These are phyloP conservation scores for Hermanozyma aechmeae DNA, from an alignment of 805 yeast species.

Conservation along the genomic window DNA sequence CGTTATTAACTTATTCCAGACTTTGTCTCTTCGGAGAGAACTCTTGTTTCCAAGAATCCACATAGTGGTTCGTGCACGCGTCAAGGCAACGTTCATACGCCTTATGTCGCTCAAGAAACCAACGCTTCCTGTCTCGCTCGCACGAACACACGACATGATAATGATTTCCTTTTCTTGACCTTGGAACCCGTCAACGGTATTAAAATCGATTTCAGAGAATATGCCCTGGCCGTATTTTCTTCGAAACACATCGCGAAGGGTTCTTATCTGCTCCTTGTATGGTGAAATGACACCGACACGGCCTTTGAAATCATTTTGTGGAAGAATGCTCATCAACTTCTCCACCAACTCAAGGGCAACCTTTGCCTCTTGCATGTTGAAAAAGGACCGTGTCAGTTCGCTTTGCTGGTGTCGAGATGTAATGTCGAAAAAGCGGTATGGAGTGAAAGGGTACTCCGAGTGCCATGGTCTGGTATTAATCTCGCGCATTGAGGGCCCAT, in stretches of 20 bases:
- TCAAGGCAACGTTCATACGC: constrained; percentile 94
- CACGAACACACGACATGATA: constrained; percentile 92
- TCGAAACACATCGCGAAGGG: constrained; percentile 48
- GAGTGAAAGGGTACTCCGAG: constrained; percentile 41
- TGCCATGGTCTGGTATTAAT: constrained; percentile 75
- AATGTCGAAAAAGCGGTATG: constrained; percentile 73
- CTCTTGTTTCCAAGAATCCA: constrained; percentile 83
- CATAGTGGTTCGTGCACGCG: constrained; percentile 84
- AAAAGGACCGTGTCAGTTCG: constrained; percentile 56
- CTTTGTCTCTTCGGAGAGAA: constrained; percentile 53
- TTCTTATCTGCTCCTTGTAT: constrained; percentile 75
- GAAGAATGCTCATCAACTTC: constrained; percentile 39
- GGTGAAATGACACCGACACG: constrained; percentile 90
- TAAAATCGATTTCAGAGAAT: constrained; percentile 66
- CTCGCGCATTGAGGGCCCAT: constrained; percentile 66
- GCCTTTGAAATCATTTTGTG: constrained; percentile 50
- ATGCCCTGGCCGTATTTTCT: constrained; percentile 56
- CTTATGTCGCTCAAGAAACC: constrained; percentile 88
- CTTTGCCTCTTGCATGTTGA: constrained; percentile 61
- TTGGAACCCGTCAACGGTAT: constrained; percentile 96
- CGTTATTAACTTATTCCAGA: constrained; percentile 63
- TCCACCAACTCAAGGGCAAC: constrained; percentile 61
- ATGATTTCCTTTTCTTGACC: constrained; percentile 96
- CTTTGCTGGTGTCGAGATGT: constrained; percentile 55
- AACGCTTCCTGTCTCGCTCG: constrained; percentile 55